phyloP scores from a whole-genome alignment of 768 basidiomycete genomes.

The Hygrocybe coccinea region DNA sequence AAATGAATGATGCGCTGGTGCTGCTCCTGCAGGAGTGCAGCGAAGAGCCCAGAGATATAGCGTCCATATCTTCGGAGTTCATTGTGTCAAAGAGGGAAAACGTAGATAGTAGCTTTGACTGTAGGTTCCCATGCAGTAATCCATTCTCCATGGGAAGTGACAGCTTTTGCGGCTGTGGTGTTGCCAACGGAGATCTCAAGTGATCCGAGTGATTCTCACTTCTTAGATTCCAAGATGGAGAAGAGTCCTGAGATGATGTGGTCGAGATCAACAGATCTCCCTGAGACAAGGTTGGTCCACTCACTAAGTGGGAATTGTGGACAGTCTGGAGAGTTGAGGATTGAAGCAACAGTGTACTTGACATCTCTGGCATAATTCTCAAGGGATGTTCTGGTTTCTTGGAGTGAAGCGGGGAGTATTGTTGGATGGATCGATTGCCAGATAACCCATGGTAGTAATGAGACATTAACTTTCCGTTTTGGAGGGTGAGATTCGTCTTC shows the following conservation, averaged over 20 bases:
- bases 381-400: slow-evolving; percentile 10
- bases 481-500: not conserved
- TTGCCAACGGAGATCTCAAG: too few species aligned
- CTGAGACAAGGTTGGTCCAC: slow-evolving; percentile 25
- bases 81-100: slow-evolving; percentile 22
- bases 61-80: slow-evolving; percentile 27
- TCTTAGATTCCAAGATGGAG: slow-evolving; percentile 8
- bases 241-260: slow-evolving; percentile 18
- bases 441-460: not conserved
- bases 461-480: not conserved
- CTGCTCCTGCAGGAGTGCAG: not conserved
- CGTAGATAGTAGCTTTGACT: slow-evolving; percentile 17
- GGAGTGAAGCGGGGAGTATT: slow-evolving; percentile 10
- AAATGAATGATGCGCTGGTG: slow-evolving; percentile 25
- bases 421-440: not conserved
- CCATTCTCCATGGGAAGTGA: slow-evolving; percentile 22
- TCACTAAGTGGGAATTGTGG: slow-evolving; percentile 23
- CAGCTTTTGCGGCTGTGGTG: slow-evolving; percentile 5
- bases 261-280: slow-evolving; percentile 27
- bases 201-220: not conserved
- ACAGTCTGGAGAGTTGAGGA: slow-evolving; percentile 6
- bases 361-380: slow-evolving; percentile 10
- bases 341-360: slow-evolving; percentile 12
- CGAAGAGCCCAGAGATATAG: slow-evolving; percentile 24
- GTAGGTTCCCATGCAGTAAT: slow-evolving; percentile 17